phyloP scores from a whole-genome alignment of 164 flowering plant species.

The Chloranthus sessilifolius region DNA sequence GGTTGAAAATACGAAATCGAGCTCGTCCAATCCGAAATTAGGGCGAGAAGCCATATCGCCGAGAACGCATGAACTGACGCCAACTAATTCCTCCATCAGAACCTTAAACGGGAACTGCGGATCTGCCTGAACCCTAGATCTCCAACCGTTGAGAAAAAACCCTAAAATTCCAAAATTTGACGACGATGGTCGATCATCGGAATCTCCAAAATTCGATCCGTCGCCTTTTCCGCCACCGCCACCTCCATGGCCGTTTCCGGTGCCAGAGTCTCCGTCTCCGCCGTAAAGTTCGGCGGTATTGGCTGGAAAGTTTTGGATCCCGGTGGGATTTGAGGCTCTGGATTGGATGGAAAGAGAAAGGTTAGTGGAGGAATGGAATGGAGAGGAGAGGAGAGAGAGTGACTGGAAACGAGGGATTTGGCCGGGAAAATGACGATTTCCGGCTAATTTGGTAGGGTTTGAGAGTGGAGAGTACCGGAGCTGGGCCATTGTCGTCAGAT shows the following conservation, averaged over 20 bases:
- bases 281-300: conserved; percentile 10
- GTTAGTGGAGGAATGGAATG: background rate
- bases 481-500: conserved; percentile 32
- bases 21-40: conserved; percentile 88
- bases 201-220: too few species aligned
- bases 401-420: background rate
- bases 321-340: background rate
- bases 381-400: background rate
- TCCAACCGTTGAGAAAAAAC: conserved; percentile 69
- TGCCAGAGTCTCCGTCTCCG: conserved; percentile 1
- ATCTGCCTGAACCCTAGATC: conserved; percentile 83
- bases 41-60: conserved; percentile 99
- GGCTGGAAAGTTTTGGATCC: conserved; percentile 5
- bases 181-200: conserved; percentile 17
- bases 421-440: background rate
- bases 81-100: conserved; percentile 89
- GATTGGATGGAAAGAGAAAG: conserved; percentile 3
- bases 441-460: background rate
- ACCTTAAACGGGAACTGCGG: conserved; percentile 97
- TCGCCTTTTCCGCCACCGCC: conserved; percentile 12
- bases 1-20: conserved; percentile 92
- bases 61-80: conserved; percentile 65
- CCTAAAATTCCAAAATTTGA: conserved; percentile 47
- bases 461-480: conserved; percentile 28
- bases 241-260: conserved; percentile 8